phyloP scores from a whole-genome alignment of 805 yeast species.

The Kazachstania kunashirensis region DNA sequence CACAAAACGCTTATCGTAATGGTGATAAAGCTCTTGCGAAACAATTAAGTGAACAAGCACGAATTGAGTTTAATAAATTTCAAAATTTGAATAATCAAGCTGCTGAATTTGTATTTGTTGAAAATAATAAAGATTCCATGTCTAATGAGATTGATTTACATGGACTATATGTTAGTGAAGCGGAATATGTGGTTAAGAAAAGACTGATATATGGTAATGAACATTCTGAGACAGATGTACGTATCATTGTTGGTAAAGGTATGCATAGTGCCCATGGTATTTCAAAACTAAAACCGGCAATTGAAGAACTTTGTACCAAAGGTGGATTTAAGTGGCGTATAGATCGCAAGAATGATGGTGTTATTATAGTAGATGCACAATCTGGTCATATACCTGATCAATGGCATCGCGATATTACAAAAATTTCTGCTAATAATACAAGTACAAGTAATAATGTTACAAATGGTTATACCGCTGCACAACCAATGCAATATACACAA shows the following conservation, averaged over 20 bases:
- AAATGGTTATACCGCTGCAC: constrained; percentile 14
- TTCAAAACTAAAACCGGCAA: constrained; percentile 84
- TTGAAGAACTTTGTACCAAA: constrained; percentile 65
- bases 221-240: constrained; percentile 50
- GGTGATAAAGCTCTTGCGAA: constrained; percentile 74
- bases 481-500: constrained; percentile 23
- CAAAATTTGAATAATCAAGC: constrained; percentile 70
- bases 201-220: constrained; percentile 57
- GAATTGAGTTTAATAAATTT: constrained; percentile 48
- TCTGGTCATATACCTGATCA: constrained; percentile 36
- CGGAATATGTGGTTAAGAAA: constrained; percentile 62
- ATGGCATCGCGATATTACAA: constrained; percentile 23
- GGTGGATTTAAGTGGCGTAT: constrained; percentile 50
- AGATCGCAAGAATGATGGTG: constrained; percentile 72
- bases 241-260: constrained; percentile 91
- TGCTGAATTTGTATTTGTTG: constrained; percentile 80
- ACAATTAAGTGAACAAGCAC: constrained; percentile 59
- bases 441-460: too few species aligned
- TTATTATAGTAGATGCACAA: constrained; percentile 57
- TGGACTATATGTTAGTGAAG: constrained; percentile 85
- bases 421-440: too few species aligned
- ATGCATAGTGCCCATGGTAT: constrained; percentile 71
- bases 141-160: constrained; percentile 86
- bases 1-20: constrained; percentile 64
- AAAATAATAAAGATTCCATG: constrained; percentile 80